Conservation (phyloP, 75 land plant genomes). For the Gnetum montanum region DNA sequence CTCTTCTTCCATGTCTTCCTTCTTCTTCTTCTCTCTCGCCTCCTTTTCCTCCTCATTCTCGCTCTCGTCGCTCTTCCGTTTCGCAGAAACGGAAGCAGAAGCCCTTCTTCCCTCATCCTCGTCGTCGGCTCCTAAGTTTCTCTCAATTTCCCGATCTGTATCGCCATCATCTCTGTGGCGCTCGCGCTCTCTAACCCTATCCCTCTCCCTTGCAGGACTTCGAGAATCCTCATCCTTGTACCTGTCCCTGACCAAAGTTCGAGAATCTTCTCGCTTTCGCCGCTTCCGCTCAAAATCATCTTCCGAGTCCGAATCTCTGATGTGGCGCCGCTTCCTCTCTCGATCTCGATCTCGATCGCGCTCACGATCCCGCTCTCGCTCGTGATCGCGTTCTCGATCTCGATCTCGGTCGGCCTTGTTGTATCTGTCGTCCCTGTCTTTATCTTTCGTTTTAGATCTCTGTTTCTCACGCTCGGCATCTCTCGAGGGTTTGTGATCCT, state of each 20-base stretch:
- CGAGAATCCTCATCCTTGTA: constrained; percentile 4
- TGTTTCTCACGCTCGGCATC: constrained; percentile 1
- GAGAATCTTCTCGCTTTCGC: constrained; percentile 2
- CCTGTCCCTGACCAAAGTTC: background rate
- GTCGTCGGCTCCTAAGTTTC: constrained; percentile 19
- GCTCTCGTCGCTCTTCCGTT: constrained; percentile 34
- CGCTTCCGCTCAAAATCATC: constrained; percentile 18
- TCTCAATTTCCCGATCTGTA: constrained; percentile 1
- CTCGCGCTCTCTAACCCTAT: constrained; percentile 5
- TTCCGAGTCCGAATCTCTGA: constrained; percentile 13
- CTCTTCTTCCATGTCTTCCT: constrained; percentile 75
- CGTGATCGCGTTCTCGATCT: background rate
- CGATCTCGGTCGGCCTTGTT: background rate
- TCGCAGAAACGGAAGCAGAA: constrained; percentile 1
- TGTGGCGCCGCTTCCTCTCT: background rate
- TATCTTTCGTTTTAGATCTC: constrained; percentile 4
- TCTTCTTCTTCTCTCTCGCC: constrained; percentile 23
- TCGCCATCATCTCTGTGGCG: constrained; percentile 10
- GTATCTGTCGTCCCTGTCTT: constrained; percentile 1
- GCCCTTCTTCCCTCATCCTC: constrained; percentile 20
- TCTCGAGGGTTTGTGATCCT: background rate
- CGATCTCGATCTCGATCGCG: background rate
- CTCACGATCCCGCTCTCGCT: constrained; percentile 12
- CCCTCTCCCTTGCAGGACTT: constrained; percentile 1
- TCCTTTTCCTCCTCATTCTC: constrained; percentile 36